Base-by-base conservation (phyloP, 2,329 filamentous ascomycete species). In the Hypoxylon sp. region DNA sequence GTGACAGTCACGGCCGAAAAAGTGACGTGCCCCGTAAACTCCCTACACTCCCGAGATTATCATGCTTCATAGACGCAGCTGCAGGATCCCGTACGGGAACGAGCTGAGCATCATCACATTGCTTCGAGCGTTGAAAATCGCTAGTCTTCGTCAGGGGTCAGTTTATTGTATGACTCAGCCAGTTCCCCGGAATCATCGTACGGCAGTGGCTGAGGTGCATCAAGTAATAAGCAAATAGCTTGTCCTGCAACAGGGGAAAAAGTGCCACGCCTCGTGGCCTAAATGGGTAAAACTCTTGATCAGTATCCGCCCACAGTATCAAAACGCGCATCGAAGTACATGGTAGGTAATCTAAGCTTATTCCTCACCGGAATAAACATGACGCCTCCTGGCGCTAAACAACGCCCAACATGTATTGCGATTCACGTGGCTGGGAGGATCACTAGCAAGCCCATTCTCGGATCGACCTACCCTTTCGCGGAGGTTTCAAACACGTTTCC, bases 381-480 rank as follows among this genome's bases (percentile, higher is more conserved):
- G 50, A 54, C 58, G 58, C 50, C 53, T 64, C 50, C 31, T 46
- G 22, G 35, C 59, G 33, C 55, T 59, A 64, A 19, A 48, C 26
- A 33, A 44, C 48, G 48, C 39, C 60, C 67, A 67, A 62, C 69
- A 64, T 70, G 58, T 59, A 67, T 60, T 67, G 52, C 59, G 65
- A 60, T 55, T 69, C 69, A 70, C 69, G 69, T 71, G 69, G 69
- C 69, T 71, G 69, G 59, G 63, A 47, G 50, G 63, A 69, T 59
- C 55, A 59, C 13, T 14, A 37, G 35, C 35, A 37, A 37, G 35
- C 39, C 39, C 37, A 54, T 59, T 54, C 48, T 71, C 66, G 69
- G 69, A 67, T 71, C 63, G 59, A 67, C 54, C 64, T 63, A 44
- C 62, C 63, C 39, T 59, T 42, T 51, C 52, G 44, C 22, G 29